Base-by-base conservation (phyloP, 2,329 filamentous ascomycete genomes). In the Aspergillus clavatus region DNA sequence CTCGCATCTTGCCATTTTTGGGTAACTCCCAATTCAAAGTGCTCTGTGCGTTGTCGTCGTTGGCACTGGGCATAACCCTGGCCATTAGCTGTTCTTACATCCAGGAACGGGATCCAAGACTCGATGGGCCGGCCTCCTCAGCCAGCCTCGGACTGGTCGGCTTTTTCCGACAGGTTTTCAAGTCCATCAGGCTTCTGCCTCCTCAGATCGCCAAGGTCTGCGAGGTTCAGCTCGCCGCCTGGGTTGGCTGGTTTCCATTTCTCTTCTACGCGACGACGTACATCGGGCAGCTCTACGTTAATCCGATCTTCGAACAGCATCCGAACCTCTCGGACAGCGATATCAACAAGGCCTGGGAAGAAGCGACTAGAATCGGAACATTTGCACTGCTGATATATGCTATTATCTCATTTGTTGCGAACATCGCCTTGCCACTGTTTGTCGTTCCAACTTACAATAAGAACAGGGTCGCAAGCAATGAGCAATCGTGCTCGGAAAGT, bases 181-280 rank as follows among this genome's bases (percentile, higher is more conserved):
- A 76, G 39, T 89, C 89, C 0, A 86, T 95, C 52, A 81, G 78
- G 57, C 79, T 83, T 29, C 75, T 97, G 5, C 90, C 91, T 1
- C 83, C 84, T 0, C 89, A 95, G 67, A 89, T 93, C 53, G 79
- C 79, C 51, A 84, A 81, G 52, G 88, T 96, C 28, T 96, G 90
- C 61, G 72, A 83, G 53, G 85, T 90, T 0, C 87, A 93, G 63
- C 82, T 91, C 56, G 90, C 84, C 49, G 88, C 89, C 4, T 97
- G 90, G 90, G 83, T 96, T 45, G 91, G 89, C 42, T 96, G 91
- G 81, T 97, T 96, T 59, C 90, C 90, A 1, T 89, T 95, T 66
- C 77, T 97, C 2, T 96, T 95, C 71, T 97, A 97, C 72, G 89
- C 89, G 4, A 95, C 89, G 1, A 94, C 89, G 14, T 97, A 93